phyloP scores from a whole-genome alignment of 345 rosid species.

The Linum lewisii region DNA sequence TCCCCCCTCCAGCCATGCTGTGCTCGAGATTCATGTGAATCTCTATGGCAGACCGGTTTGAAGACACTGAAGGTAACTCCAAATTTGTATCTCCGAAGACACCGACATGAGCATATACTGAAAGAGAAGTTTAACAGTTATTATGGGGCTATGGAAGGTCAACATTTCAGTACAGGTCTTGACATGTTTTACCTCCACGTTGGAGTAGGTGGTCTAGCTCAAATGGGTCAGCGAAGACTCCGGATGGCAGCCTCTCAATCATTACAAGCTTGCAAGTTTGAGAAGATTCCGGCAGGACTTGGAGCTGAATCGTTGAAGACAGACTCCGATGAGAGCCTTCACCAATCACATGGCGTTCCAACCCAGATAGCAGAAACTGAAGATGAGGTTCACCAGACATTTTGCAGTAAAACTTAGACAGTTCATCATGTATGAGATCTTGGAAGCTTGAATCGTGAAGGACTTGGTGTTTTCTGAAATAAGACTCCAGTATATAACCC shows the following conservation, averaged over 20 bases:
- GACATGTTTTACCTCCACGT: slow-evolving; percentile 33
- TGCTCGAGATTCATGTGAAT: slow-evolving; percentile 43
- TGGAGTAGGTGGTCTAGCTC: slow-evolving; percentile 65
- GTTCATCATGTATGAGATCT: slow-evolving; percentile 28
- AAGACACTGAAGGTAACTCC: slow-evolving; percentile 65
- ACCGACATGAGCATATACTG: slow-evolving; percentile 47
- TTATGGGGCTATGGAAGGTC: background rate
- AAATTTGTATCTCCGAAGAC: slow-evolving; percentile 84
- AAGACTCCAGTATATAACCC: slow-evolving; percentile 44
- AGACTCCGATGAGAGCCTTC: slow-evolving; percentile 90
- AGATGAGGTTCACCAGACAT: slow-evolving; percentile 14
- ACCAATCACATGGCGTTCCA: slow-evolving; percentile 41
- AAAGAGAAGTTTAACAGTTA: slow-evolving; percentile 9
- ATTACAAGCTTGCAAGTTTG: slow-evolving; percentile 37
- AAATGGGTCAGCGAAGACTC: slow-evolving; percentile 86
- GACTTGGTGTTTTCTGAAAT: slow-evolving; percentile 36
- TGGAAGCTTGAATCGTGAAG: slow-evolving; percentile 38
- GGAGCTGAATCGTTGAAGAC: slow-evolving; percentile 40
- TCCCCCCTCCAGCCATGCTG: slow-evolving; percentile 28
- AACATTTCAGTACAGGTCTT: background rate
- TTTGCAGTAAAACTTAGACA: slow-evolving; percentile 22
- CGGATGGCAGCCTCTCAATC: slow-evolving; percentile 63
- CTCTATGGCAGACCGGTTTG: slow-evolving; percentile 70
- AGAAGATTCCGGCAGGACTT: slow-evolving; percentile 16
- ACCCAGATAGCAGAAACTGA: slow-evolving; percentile 22